Base-by-base conservation (phyloP, 495 filamentous ascomycete genomes). In the Usnea hakonensis region DNA sequence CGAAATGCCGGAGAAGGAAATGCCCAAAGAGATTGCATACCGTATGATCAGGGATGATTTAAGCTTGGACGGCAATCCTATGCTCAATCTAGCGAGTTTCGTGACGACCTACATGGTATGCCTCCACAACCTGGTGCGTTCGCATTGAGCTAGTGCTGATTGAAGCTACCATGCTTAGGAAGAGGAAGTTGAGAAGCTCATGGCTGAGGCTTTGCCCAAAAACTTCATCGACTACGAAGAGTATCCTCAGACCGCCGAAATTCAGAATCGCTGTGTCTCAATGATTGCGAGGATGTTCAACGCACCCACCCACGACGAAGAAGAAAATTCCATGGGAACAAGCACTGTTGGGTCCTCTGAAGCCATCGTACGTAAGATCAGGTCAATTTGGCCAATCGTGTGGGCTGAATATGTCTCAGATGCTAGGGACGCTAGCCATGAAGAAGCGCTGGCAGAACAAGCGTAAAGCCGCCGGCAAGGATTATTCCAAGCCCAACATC, bases 191-290 rank as follows among this genome's bases (percentile, higher is more conserved):
- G 90, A 95, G 76, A 86, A 91, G 73, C 85, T 95, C 73, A 95
- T 95, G 90, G 79, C 85, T 72, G 90, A 95, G 64, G 82, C 85
- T 67, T 87, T 95, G 70, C 83, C 87, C 71, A 95, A 95, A 77
- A 95, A 95, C 80, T 95, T 95, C 81, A 90, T 89, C 77, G 89
- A 91, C 73, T 95, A 94, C 74, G 90, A 94, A 73, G 89, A 95
- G 74, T 62, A 95, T 72, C 90, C 90, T 2, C 89, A 91, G 72
- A 85, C 83, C 17, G 90, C 91, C 52, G 89, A 94, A 66, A 94
- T 95, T 71, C 90, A 95, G 72, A 93, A 91, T 78, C 86, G 90
- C 61, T 95, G 90, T 72, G 89, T 95, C 53, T 89, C 84, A 76
- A 95, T 95, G 90, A 94, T 95, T 70, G 90, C 86, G n/a, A 82